These are phyloP conservation scores for Oxyria digyna DNA, from an alignment of 148 eudicot genomes.

Conservation along the genomic window DNA sequence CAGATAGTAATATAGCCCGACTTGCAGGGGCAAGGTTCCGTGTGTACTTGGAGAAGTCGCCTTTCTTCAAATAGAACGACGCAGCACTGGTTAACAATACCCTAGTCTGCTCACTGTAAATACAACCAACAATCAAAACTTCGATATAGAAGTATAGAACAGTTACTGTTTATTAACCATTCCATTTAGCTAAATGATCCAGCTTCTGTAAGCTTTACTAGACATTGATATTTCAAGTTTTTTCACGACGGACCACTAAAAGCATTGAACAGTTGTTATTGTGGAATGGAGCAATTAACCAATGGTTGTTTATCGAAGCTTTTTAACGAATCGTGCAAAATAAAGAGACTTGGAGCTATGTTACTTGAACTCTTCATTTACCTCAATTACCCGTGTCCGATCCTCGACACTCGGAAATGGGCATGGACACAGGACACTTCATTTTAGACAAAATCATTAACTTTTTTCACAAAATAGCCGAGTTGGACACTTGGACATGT, in stretches of 20 bases:
- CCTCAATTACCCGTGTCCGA: too few relatives aligned
- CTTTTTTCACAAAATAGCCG: too few relatives aligned
- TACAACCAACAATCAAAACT: background rate
- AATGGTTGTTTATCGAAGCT: background rate
- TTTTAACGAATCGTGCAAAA: background rate
- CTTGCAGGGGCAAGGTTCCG: conserved; percentile 90
- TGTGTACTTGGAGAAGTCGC: conserved; percentile 67
- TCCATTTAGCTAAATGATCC: background rate
- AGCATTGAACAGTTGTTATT: background rate
- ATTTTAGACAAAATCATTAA: too few relatives aligned
- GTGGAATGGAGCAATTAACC: background rate
- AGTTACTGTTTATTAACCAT: background rate
- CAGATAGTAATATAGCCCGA: conserved; percentile 80
- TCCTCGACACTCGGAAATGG: too few relatives aligned
- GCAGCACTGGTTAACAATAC: conserved; percentile 90
- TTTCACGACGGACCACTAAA: background rate
- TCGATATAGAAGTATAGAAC: too few relatives aligned
- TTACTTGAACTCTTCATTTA: too few relatives aligned
- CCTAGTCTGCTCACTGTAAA: conserved; percentile 78
- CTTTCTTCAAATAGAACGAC: conserved; percentile 66
- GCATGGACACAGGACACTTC: too few relatives aligned
- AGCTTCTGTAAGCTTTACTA: background rate
- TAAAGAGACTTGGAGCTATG: background rate
- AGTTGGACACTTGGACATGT: too few relatives aligned
- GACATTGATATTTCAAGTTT: background rate